Evolutionary conservation across 257 asterid species (phyloP).

Genomic region (Nyctanthes arbortristis): DNA sequence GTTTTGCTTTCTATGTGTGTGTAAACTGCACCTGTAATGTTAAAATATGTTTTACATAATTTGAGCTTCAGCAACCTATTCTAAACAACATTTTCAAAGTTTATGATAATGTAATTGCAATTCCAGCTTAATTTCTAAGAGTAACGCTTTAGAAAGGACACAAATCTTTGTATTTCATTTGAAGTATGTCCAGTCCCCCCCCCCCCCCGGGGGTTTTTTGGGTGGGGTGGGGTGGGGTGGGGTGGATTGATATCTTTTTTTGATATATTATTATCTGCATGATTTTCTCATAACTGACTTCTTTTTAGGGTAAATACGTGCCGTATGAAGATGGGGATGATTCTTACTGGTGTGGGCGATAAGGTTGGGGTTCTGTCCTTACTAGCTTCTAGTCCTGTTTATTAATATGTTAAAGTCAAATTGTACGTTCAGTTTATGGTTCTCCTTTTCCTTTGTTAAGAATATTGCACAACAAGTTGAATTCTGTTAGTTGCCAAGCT

Average conservation of each 20-base stretch:
- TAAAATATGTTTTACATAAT: background rate
- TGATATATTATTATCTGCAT: constrained; percentile 16
- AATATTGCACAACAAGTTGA: background rate
- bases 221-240: no score
- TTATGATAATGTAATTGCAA: background rate
- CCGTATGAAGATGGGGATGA: constrained; percentile 87
- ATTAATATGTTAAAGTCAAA: background rate
- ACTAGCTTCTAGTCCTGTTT: constrained; percentile 10
- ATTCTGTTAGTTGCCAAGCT: constrained; percentile 2
- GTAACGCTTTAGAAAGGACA: background rate
- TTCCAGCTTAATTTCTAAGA: background rate
- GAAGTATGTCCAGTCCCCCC: background rate
- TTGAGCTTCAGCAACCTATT: background rate
- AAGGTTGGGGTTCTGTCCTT: constrained; percentile 51
- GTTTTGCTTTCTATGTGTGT: background rate
- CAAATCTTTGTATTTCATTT: background rate
- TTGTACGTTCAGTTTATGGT: background rate
- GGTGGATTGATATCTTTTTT: constrained; percentile 4
- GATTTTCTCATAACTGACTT: constrained; percentile 27
- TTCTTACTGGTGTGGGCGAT: constrained; percentile 95
- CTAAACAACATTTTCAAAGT: background rate
- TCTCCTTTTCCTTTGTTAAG: constrained; percentile 1
- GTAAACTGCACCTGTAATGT: background rate
- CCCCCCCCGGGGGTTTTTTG: no score
- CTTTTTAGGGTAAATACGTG: constrained; percentile 68